Evolutionary conservation across 2,329 filamentous ascomycete species (phyloP), one percentile per base, ranked within the genome.

Genomic region (Capronia coronata): DNA sequence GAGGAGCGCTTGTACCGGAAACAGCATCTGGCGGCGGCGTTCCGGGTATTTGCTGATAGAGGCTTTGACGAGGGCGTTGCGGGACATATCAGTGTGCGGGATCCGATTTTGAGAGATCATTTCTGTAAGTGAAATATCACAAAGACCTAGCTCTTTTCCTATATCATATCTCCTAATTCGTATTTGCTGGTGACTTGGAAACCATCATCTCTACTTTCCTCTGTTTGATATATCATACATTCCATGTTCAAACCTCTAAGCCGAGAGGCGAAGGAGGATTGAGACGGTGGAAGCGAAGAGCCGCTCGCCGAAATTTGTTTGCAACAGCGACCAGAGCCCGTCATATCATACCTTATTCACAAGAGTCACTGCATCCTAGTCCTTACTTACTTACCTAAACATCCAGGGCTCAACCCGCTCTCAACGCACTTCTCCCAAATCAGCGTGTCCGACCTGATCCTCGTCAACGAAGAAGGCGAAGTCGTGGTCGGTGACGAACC

Each of bases 21-120:
- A 57, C 68, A 73, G 44, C 72, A 74, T 49, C 63, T 74, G 27
- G 71, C 70, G 0, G 71, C 67, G 7, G 72, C 70, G 5, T 75
- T 71, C 41, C 65, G 68, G 0, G 66, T 65, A 45, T 71, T 70
- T 42, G 68, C 67, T 8, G 68, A 68, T 51, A 52, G 64, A 35
- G 68, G 68, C 1, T 70, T 67, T 40, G 65, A 64, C 10, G 68
- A 71, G 49, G 68, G 67, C 16, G 64, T 70, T 8, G 68, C 68
- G 1, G 68, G 68, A 1, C 69, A 71, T 57, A 71, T 71, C 43
- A 71, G 71, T 45, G 59, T 71, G 21, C 63, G 70, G 14, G 64
- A 68, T 56, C 65, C 62, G 54, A 73, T 65, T 39, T 43, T 66
- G 41, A 64, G 60, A 14, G 65, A 69, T 53, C 63, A 67, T 50